These are phyloP conservation scores for Diospyros lotus DNA, from an alignment of 148 eudicot genomes.

Conservation along the genomic window DNA sequence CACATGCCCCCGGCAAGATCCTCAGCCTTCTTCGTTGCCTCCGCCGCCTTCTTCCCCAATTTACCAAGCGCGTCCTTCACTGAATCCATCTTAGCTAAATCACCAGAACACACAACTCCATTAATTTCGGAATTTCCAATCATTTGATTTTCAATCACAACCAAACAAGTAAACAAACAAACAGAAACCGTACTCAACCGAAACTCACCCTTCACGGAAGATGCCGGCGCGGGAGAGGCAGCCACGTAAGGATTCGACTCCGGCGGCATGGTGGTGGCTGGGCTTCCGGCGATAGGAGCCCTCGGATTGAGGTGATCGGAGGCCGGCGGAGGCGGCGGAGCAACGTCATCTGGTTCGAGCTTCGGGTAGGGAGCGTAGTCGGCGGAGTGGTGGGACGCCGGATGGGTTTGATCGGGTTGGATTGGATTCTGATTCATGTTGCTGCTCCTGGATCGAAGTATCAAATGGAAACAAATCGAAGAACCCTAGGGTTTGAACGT, in stretches of 20 bases:
- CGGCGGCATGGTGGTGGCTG: constrained; percentile 66
- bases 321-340: not conserved
- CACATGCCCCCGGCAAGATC: constrained; percentile 89
- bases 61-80: constrained; percentile 72
- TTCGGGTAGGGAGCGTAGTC: constrained; percentile 77
- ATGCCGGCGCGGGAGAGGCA: constrained; percentile 46
- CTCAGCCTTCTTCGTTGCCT: constrained; percentile 69
- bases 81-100: constrained; percentile 59
- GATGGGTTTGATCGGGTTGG: not conserved
- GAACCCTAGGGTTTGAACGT: not conserved
- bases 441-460: not conserved
- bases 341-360: constrained; percentile 9
- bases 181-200: not conserved
- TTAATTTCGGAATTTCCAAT: not conserved
- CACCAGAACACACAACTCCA: constrained; percentile 3
- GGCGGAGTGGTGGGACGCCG: not conserved
- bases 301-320: not conserved
- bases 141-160: not conserved
- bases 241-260: constrained; percentile 83
- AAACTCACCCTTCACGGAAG: constrained; percentile 47
- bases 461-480: constrained; percentile 2
- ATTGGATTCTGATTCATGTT: constrained; percentile 3
- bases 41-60: constrained; percentile 90
- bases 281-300: constrained; percentile 10
- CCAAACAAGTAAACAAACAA: not conserved